Base-by-base conservation (phyloP, 108 stramenopile genomes). In the Epipyxis sp. region DNA sequence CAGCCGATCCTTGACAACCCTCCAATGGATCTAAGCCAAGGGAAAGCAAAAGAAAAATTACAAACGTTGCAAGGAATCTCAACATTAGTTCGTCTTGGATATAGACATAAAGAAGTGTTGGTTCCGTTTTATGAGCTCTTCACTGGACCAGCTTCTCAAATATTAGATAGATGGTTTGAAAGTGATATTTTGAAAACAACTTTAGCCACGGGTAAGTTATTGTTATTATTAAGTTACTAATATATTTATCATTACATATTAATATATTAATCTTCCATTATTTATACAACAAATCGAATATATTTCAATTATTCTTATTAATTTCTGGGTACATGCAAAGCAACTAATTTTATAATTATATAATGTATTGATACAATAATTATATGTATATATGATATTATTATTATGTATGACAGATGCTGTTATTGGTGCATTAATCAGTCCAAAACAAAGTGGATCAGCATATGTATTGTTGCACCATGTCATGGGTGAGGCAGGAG, bases 381-480 rank as follows among this genome's bases (percentile, higher is more conserved):
- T n/a, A n/a, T n/a, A n/a, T n/a, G n/a, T n/a, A n/a, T n/a, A n/a
- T n/a, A n/a, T n/a, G n/a, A n/a, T n/a, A n/a, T n/a, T n/a, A n/a
- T n/a, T n/a, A n/a, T n/a, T n/a, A n/a, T n/a, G n/a, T n/a, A n/a
- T n/a, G n/a, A n/a, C n/a, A 6, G 85, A 86, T 57, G 80, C 80
- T 13, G 77, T 83, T 25, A 83, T 86, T 58, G 85, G 85, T 42
- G 82, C 82, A 35, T 54, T 80, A 16, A 30, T 79, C 16, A 29
- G 41, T 1, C 82, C 80, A 1, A 35, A n/a, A 30, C 16, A 30
- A 35, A 27, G 72, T 32, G 82, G 83, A n/a, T 79, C 78, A n/a
- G 85, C 78, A 0, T 86, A 86, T 71, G 85, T 83, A 1, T 76
- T 86, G 32, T 43, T 86, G 13, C 85, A 86, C 59, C 85, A 83